Conservation (phyloP, 495 filamentous ascomycete genomes). For the Pyronema omphalodes region DNA sequence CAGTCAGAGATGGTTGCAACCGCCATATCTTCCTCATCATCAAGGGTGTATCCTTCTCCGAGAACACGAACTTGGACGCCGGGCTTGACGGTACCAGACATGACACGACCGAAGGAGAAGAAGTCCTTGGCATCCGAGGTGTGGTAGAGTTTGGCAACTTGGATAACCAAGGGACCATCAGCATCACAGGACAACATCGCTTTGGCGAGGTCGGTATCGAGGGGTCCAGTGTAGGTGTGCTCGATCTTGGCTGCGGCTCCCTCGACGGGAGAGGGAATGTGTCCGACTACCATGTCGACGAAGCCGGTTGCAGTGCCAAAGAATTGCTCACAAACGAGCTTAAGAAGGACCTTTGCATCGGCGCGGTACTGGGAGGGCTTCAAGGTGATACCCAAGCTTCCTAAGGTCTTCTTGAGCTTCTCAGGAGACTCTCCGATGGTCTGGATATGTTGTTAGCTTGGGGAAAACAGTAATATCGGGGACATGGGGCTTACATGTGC, state of each 20-base stretch:
- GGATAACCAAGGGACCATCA: conserved; percentile 75
- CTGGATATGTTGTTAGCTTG: conserved; percentile 4
- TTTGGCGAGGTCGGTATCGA: conserved; percentile 66
- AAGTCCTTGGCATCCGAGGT: conserved; percentile 73
- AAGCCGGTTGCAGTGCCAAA: conserved; percentile 81
- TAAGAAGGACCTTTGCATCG: conserved; percentile 75
- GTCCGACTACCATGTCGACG: conserved; percentile 85
- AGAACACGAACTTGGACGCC: conserved; percentile 75
- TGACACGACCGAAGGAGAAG: conserved; percentile 72
- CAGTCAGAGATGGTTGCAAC: conserved; percentile 72
- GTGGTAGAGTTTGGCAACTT: conserved; percentile 84
- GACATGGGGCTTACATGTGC: conserved; percentile 39
- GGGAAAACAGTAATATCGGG: neutral
- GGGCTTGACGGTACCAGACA: conserved; percentile 79
- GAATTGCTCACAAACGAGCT: conserved; percentile 83
- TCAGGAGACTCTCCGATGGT: conserved; percentile 82
- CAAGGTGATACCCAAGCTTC: conserved; percentile 58
- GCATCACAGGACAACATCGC: conserved; percentile 69
- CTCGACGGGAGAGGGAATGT: conserved; percentile 73
- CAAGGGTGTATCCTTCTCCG: conserved; percentile 86
- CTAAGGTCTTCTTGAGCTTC: conserved; percentile 64
- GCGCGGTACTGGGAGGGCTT: conserved; percentile 83
- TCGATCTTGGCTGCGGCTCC: conserved; percentile 59
- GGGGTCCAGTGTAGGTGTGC: conserved; percentile 83
- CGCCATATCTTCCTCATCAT: conserved; percentile 97